Evolutionary conservation across 148 eudicot genomes (phyloP).

Genomic region (Limonium bicolor): DNA sequence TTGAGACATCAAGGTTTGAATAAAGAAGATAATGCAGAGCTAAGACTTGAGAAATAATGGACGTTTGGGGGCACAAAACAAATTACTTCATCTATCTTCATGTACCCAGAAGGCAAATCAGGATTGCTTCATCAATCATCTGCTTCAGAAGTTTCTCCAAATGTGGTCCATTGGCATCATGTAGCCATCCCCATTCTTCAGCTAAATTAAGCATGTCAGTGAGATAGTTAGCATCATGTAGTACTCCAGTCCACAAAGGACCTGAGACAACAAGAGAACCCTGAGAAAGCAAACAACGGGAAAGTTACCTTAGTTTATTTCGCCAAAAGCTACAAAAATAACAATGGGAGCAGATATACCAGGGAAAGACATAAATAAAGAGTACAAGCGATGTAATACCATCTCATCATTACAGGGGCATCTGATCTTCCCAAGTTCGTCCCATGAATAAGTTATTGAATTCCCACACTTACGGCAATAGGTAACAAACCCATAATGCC

Average conservation of each 20-base stretch:
- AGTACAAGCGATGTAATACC: conserved; percentile 36
- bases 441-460: conserved; percentile 54
- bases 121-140: conserved; percentile 92
- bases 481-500: conserved; percentile 71
- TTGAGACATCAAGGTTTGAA: background rate
- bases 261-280: conserved; percentile 59
- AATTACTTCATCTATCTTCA: conserved; percentile 61
- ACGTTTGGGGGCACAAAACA: no score
- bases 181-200: conserved; percentile 75
- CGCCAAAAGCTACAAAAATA: no score
- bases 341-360: no score
- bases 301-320: no score
- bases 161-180: conserved; percentile 32
- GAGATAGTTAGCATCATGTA: conserved; percentile 49
- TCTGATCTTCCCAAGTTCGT: conserved; percentile 45
- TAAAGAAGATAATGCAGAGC: background rate
- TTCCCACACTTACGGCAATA: conserved; percentile 73
- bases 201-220: conserved; percentile 57
- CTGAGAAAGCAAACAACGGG: conserved; percentile 24
- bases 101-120: conserved; percentile 58
- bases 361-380: no score
- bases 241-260: conserved; percentile 96
- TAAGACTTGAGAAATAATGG: no score
- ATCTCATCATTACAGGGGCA: conserved; percentile 42
- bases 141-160: conserved; percentile 52